These are phyloP conservation scores for Cyberlindnera samutprakarnensis DNA, from an alignment of 805 yeast genomes.

Conservation along the genomic window DNA sequence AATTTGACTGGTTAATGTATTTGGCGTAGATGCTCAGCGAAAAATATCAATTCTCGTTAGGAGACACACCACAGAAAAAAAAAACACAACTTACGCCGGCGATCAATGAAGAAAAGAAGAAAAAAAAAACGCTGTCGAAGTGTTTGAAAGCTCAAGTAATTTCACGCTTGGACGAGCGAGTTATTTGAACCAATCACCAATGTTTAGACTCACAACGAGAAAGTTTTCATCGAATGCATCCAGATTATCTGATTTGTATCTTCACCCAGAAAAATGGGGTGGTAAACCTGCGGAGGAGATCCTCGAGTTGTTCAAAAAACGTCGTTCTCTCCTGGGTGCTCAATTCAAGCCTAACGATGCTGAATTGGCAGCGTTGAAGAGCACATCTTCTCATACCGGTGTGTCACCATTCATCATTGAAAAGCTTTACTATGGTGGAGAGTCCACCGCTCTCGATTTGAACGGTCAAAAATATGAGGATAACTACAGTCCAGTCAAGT, in stretches of 20 bases:
- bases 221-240: conserved; percentile 10
- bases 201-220: conserved; percentile 13
- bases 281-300: conserved; percentile 60
- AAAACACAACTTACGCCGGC: no score
- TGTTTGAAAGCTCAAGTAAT: no score
- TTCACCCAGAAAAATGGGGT: conserved; percentile 57
- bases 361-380: conserved; percentile 50
- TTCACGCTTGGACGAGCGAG: no score
- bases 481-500: conserved; percentile 32
- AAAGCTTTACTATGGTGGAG: conserved; percentile 33
- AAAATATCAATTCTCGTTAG: no score
- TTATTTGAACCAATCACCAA: conserved; percentile 2
- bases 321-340: conserved; percentile 48
- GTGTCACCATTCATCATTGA: conserved; percentile 27
- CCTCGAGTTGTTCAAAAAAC: conserved; percentile 50
- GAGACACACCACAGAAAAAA: no score
- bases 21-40: no score
- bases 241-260: conserved; percentile 8
- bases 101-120: no score
- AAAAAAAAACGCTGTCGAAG: no score
- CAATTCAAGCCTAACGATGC: conserved; percentile 40
- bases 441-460: conserved; percentile 34
- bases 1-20: no score
- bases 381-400: conserved; percentile 38
- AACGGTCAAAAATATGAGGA: conserved; percentile 26